Evolutionary conservation across 1,139 yeast species (phyloP), one percentile per base, ranked within the genome.

Genomic region (Pichia sp.): DNA sequence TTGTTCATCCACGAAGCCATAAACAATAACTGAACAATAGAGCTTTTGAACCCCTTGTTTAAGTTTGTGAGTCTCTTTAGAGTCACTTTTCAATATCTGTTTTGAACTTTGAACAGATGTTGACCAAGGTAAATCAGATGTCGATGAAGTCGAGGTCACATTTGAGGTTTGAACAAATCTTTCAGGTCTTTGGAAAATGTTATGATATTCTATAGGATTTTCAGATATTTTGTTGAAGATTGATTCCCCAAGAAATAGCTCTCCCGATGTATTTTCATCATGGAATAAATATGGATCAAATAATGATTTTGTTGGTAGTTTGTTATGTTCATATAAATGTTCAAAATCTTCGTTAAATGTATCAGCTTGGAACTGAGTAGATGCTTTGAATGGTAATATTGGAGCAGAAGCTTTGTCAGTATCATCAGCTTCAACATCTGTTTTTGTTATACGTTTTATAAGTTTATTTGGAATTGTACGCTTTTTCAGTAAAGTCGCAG

Each of bases 1-100:
- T 49, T 80, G 67, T 3, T 77, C 69, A 53, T 89, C 91, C 1
- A 95, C 88, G 59, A 85, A 89, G 1, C 97, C 97, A 62, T 85
- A 88, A 11, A 89, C 86, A 33, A 88, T 64, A 2, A 91, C 84
- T 0, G 95, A 85, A 36, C 77, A 68, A 45, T 77, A 84, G 25
- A 42, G 23, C 14, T 39, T 44, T 23, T 40, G 30, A 37, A 45
- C 2, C 18, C 7, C 15, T 9, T 15, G 18, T 18, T 26, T 26
- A 26, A 8, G 11, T 9, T 5, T 26, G 5, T 9, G n/a, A n/a
- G n/a, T n/a, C n/a, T n/a, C 14, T 39, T 44, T 23, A 40, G 30
- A 37, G 45, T 3, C 18, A 6, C 15, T 9, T 15, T 9, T 18
- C 15, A 14, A 26, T 6, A 6, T 9, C 8, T 26, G 5, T 9